Evolutionary conservation across 805 yeast genomes (phyloP).

Genomic region (Sugiyamaella marilandica): DNA sequence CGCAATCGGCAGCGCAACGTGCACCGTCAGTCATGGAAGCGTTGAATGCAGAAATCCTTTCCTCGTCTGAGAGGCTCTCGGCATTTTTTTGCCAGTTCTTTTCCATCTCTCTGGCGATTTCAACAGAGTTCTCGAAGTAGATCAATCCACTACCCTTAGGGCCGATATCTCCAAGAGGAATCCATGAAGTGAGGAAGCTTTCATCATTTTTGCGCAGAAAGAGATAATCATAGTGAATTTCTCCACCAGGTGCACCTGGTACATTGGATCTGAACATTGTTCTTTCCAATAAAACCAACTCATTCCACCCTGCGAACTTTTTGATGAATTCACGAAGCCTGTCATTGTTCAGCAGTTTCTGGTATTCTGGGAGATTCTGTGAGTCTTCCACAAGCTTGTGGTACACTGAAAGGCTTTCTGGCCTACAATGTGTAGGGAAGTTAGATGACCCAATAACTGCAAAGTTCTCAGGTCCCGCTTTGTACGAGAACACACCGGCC

Average conservation of each 20-base stretch:
- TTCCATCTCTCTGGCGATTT: conserved; percentile 7
- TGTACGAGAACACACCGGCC: neutral
- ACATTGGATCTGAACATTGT: conserved; percentile 8
- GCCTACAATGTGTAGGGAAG: neutral
- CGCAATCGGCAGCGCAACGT: conserved; percentile 4
- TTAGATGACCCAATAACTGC: conserved; percentile 1
- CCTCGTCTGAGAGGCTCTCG: conserved; percentile 2
- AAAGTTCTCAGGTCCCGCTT: neutral
- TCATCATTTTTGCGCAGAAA: conserved; percentile 1
- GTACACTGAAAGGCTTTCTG: neutral
- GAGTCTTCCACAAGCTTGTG: neutral
- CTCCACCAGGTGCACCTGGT: conserved; percentile 3
- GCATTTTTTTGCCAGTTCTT: conserved; percentile 8
- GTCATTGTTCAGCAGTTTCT: neutral
- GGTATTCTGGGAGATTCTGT: conserved; percentile 4
- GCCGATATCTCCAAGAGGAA: conserved; percentile 9
- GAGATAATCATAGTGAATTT: conserved; percentile 4
- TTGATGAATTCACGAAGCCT: neutral
- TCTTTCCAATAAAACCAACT: conserved; percentile 1
- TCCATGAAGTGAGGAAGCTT: conserved; percentile 5
- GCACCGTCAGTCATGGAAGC: conserved; percentile 9
- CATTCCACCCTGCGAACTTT: conserved; percentile 3
- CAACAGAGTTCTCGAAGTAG: conserved; percentile 8
- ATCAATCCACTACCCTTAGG: conserved; percentile 5
- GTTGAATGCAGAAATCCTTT: conserved; percentile 8